A percentile compares a stretch with the other conserved stretches of the same genome.
Conservation (phyloP, 2,329 filamentous ascomycete genomes). For the Colletotrichum endophyticum region DNA sequence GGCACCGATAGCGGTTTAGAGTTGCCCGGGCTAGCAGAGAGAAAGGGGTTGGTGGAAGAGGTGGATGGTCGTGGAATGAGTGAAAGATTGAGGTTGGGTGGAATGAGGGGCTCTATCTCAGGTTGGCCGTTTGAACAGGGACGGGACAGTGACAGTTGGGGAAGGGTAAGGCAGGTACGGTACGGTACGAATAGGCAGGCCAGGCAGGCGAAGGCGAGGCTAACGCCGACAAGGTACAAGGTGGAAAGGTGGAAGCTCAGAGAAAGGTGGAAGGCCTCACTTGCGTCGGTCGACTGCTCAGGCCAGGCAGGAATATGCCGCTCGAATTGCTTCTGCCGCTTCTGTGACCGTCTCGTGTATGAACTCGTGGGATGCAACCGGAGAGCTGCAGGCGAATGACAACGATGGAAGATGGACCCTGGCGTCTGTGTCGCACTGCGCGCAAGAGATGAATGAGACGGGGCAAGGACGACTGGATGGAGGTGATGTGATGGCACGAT, state of each 20-base stretch:
- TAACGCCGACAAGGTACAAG: background rate
- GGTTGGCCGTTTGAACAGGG: background rate
- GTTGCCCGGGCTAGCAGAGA: background rate
- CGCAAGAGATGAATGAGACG: background rate
- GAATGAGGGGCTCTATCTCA: slow-evolving; percentile 5
- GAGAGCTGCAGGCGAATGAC: background rate
- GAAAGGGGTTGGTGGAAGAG: background rate
- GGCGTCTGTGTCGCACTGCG: slow-evolving; percentile 2
- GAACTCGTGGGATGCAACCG: background rate
- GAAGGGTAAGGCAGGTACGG: background rate
- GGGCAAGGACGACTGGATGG: background rate
- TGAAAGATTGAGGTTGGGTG: background rate
- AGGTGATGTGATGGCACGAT: background rate
- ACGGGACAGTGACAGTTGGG: background rate
- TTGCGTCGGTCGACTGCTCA: background rate
- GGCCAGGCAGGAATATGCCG: background rate
- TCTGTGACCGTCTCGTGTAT: background rate
- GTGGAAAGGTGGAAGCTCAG: background rate
- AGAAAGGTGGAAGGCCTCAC: background rate
- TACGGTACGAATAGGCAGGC: background rate
- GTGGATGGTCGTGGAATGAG: slow-evolving; percentile 10
- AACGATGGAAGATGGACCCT: background rate
- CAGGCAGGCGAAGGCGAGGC: background rate
- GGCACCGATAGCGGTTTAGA: background rate
- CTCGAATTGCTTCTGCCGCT: background rate